phyloP scores from a whole-genome alignment of 495 filamentous ascomycete species.

The Haplographium delicatum region DNA sequence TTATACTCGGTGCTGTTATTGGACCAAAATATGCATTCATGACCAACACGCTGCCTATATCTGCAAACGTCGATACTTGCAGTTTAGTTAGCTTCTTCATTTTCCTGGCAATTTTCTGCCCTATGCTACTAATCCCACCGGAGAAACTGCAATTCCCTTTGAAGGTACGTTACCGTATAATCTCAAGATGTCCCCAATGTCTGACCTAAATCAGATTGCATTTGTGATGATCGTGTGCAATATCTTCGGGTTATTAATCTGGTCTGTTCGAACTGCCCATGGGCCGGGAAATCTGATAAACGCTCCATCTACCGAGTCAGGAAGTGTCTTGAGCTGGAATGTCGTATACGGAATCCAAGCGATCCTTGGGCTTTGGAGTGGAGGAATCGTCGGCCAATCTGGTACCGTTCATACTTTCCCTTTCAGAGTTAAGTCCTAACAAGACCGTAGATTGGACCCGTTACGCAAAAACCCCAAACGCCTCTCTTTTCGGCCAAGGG shows the following conservation, averaged over 20 bases:
- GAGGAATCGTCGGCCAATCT: slow-evolving; percentile 20
- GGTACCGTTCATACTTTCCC: neutral
- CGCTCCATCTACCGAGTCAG: slow-evolving; percentile 13
- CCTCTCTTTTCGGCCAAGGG: slow-evolving; percentile 19
- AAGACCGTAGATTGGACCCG: slow-evolving; percentile 17
- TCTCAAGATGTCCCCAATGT: neutral
- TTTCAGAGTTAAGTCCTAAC: neutral
- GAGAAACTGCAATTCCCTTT: slow-evolving; percentile 37
- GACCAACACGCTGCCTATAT: slow-evolving; percentile 33
- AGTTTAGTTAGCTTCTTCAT: slow-evolving; percentile 39
- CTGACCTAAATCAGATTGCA: slow-evolving; percentile 45
- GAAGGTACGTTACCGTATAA: slow-evolving; percentile 1
- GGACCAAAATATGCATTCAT: slow-evolving; percentile 38
- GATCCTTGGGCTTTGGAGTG: slow-evolving; percentile 20
- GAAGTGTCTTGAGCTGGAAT: slow-evolving; percentile 17
- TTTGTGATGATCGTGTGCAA: slow-evolving; percentile 20
- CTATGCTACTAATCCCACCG: slow-evolving; percentile 36
- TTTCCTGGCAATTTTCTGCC: slow-evolving; percentile 33
- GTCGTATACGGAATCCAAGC: slow-evolving; percentile 20
- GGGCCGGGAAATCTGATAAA: slow-evolving; percentile 14
- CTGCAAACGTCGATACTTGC: slow-evolving; percentile 34
- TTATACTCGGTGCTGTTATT: slow-evolving; percentile 33
- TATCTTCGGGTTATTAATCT: slow-evolving; percentile 19
- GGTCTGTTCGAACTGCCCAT: slow-evolving; percentile 19
- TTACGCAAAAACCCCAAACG: slow-evolving; percentile 20